phyloP scores from a whole-genome alignment of 257 asterid species.

The Solanum bukasovii region DNA sequence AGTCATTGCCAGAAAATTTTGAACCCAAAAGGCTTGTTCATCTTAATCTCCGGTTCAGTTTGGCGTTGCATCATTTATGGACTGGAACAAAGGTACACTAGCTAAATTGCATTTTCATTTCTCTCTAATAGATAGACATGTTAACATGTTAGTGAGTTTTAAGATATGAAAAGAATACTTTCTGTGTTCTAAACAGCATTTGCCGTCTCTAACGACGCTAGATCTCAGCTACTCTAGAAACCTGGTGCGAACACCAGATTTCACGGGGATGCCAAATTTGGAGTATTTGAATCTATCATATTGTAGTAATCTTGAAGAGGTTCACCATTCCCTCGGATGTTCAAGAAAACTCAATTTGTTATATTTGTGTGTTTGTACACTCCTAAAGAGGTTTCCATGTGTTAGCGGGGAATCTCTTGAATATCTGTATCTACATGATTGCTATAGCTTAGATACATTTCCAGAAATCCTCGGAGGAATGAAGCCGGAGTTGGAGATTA shows the following conservation, averaged over 20 bases:
- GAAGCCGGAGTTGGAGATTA: background rate
- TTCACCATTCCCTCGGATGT: background rate
- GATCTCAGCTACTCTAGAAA: background rate
- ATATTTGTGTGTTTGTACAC: background rate
- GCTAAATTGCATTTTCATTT: background rate
- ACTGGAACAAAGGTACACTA: background rate
- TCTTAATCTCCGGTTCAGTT: background rate
- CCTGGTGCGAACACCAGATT: background rate
- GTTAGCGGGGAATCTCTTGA: background rate
- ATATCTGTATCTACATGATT: background rate
- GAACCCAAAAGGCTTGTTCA: background rate
- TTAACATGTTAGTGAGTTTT: background rate
- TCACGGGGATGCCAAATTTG: background rate
- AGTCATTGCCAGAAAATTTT: background rate
- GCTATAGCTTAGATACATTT: background rate
- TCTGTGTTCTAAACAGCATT: background rate
- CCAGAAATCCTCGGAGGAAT: background rate
- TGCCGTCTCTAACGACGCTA: background rate
- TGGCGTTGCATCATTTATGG: background rate
- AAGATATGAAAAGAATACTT: background rate
- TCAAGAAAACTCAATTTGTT: background rate
- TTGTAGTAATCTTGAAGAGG: background rate
- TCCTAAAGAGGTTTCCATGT: background rate
- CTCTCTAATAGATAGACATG: background rate
- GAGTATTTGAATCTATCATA: background rate